Conservation (phyloP, 768 basidiomycete species). For the Hericium alpestre region DNA sequence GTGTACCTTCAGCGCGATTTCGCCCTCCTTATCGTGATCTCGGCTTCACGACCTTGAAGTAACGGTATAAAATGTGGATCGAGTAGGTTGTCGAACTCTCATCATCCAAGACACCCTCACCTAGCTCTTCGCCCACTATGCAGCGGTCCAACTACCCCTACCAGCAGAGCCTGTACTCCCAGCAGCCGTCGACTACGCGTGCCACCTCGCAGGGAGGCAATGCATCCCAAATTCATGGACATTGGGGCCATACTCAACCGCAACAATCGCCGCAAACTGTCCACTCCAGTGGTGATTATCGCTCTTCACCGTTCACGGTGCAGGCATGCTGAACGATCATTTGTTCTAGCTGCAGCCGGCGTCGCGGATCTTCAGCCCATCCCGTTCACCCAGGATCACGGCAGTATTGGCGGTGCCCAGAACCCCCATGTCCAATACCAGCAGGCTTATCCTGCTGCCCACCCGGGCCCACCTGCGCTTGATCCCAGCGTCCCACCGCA, state of each 20-base stretch:
- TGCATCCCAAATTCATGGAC: neutral
- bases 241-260: neutral
- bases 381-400: neutral
- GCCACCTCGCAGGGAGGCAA: neutral
- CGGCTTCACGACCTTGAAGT: neutral
- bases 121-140: neutral
- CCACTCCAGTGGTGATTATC: no score
- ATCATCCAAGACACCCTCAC: neutral
- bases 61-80: neutral
- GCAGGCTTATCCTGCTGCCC: neutral
- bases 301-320: neutral
- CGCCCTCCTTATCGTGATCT: neutral
- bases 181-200: no score
- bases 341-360: neutral
- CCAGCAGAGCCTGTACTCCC: neutral
- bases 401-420: neutral
- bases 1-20: neutral
- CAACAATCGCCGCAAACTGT: neutral
- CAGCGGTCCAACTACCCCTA: neutral
- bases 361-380: neutral
- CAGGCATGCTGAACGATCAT: neutral
- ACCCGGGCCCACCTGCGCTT: neutral
- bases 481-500: constrained; percentile 10
- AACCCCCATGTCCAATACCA: neutral
- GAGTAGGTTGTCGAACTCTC: no score